phyloP scores from a whole-genome alignment of 768 basidiomycete genomes.

The Suillus luteus region DNA sequence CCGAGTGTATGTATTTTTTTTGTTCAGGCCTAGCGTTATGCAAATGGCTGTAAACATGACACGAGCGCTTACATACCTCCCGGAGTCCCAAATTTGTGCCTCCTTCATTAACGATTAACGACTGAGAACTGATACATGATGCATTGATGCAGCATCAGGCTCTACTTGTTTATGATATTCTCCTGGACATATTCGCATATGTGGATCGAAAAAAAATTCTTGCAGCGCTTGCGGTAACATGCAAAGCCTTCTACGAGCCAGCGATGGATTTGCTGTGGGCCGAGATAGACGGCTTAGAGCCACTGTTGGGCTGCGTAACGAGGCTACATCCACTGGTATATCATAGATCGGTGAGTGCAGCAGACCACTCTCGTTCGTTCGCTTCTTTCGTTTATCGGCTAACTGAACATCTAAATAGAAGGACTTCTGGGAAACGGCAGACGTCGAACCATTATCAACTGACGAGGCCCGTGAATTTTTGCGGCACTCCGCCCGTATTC shows the following conservation, averaged over 20 bases:
- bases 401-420: not conserved
- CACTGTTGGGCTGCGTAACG: not conserved
- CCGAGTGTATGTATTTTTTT: too few relatives aligned
- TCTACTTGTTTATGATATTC: not conserved
- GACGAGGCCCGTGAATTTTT: not conserved
- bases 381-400: not conserved
- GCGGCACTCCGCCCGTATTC: not conserved
- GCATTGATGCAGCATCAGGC: not conserved
- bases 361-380: not conserved
- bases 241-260: not conserved
- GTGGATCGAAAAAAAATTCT: not conserved
- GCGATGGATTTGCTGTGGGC: constrained; percentile 3
- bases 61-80: too few relatives aligned
- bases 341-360: not conserved
- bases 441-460: not conserved
- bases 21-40: too few relatives aligned
- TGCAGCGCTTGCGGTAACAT: not conserved
- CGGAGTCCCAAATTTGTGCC: too few relatives aligned
- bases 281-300: not conserved
- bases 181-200: not conserved
- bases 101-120: too few relatives aligned
- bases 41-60: too few relatives aligned
- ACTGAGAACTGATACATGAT: too few relatives aligned
- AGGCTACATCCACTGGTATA: constrained; percentile 1
- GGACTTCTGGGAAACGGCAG: not conserved